Evolutionary conservation across 2,329 filamentous ascomycete genomes (phyloP), one percentile per base, ranked within the genome.

Genomic region (Juglanconis juglandina): DNA sequence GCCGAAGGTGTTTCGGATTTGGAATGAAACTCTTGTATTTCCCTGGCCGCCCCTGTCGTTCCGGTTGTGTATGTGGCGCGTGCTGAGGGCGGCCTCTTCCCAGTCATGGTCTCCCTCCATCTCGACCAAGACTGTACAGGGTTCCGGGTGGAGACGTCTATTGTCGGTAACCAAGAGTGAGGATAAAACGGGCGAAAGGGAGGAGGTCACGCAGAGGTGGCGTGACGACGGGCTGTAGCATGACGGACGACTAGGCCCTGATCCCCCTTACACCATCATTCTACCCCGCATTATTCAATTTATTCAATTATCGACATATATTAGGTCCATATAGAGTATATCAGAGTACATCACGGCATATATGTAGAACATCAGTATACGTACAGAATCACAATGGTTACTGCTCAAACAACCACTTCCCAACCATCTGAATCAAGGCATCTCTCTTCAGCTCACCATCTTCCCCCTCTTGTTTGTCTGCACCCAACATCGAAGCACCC

Each of bases 391-490:
- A 11, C 34, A 6, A 13, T 14, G 3, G 14, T 53, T 14, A 53
- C 44, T 52, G 39, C 32, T 53, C 44, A 32, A 60, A 62, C 11
- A 64, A 47, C 62, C 62, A 64, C 51, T 58, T 42, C 11, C 60
- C 63, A 2, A 44, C 32, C 56, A 48, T 42, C 49, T 47, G 34
- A 5, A 59, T 52, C n/a, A 64, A 42, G 48, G 59, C 67, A 42
- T 72, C 68, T 41, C 64, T 67, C 57, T 69, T 51, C 51, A 63
- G 24, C 37, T 10, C 33, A 47, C 64, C 68, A 44, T 73, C 70
- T 37, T 66, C 66, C 41, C 66, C 30, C 33, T 63, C 33, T 24
- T 52, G 63, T 9, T 64, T 51, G 47, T 71, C 71, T 4, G 53
- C 55, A 4, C 63, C 55, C 32, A 70, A 7, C 1, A 10, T 30